These are phyloP conservation scores for Tulasnella sp. DNA, from an alignment of 768 basidiomycete genomes.

Conservation along the genomic window DNA sequence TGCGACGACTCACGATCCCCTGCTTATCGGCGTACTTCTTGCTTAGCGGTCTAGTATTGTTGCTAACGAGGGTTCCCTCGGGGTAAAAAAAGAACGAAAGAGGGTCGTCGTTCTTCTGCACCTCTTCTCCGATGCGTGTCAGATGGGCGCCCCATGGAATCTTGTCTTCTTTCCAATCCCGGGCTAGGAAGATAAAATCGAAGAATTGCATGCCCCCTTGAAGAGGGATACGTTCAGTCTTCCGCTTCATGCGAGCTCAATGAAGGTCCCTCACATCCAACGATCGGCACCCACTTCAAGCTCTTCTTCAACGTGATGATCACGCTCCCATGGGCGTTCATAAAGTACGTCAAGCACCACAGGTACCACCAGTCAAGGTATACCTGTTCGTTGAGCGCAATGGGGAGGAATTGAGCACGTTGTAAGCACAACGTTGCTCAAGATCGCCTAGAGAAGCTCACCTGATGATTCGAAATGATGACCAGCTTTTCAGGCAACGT, in stretches of 20 bases:
- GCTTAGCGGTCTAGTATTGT: constrained; percentile 78
- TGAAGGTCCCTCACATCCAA: constrained; percentile 62
- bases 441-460: constrained; percentile 37
- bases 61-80: constrained; percentile 91
- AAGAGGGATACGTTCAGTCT: neutral
- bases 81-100: constrained; percentile 87
- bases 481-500: constrained; percentile 76
- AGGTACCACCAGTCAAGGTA: constrained; percentile 78
- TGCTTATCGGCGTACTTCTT: constrained; percentile 84
- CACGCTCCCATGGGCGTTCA: constrained; percentile 64
- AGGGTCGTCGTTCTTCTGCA: constrained; percentile 40
- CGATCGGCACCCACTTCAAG: constrained; percentile 76
- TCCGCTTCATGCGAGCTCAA: neutral
- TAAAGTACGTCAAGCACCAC: constrained; percentile 77
- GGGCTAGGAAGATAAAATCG: constrained; percentile 86
- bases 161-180: constrained; percentile 86
- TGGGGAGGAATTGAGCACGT: neutral
- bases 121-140: constrained; percentile 26
- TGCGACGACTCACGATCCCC: constrained; percentile 83
- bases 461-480: constrained; percentile 91
- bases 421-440: neutral
- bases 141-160: constrained; percentile 58
- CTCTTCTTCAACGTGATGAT: constrained; percentile 92
- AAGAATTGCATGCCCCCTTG: constrained; percentile 87
- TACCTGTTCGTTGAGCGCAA: constrained; percentile 44